Evolutionary conservation across 2,329 filamentous ascomycete species (phyloP).

Genomic region (Xylariaceae sp.): DNA sequence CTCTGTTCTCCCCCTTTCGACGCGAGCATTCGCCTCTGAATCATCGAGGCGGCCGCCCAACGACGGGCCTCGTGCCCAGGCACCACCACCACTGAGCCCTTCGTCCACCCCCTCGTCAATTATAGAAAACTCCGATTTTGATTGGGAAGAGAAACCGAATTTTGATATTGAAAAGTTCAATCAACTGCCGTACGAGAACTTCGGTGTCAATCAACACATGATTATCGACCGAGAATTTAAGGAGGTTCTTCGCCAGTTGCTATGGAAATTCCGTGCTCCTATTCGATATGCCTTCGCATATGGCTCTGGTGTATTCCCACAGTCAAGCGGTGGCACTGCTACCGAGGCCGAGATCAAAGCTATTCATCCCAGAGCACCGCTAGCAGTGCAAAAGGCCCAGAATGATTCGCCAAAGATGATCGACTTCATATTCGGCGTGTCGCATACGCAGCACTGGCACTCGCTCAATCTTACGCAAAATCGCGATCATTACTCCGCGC

Average conservation of each 20-base stretch:
- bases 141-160: slow-evolving; percentile 73
- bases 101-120: slow-evolving; percentile 20
- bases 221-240: slow-evolving; percentile 94
- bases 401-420: slow-evolving; percentile 91
- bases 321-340: slow-evolving; percentile 49
- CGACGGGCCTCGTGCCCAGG: slow-evolving; percentile 22
- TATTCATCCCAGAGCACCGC: slow-evolving; percentile 75
- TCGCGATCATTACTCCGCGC: slow-evolving; percentile 82
- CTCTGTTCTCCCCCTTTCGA: neutral
- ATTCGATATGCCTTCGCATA: slow-evolving; percentile 97
- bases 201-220: slow-evolving; percentile 95
- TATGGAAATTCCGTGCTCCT: slow-evolving; percentile 87
- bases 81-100: slow-evolving; percentile 11
- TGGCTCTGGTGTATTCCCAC: slow-evolving; percentile 91
- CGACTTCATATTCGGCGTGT: slow-evolving; percentile 95
- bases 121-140: slow-evolving; percentile 29
- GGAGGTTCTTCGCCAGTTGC: slow-evolving; percentile 75
- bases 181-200: slow-evolving; percentile 70
- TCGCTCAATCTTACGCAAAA: slow-evolving; percentile 85
- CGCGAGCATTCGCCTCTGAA: slow-evolving; percentile 21
- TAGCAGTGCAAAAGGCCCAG: slow-evolving; percentile 77
- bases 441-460: slow-evolving; percentile 94
- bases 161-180: slow-evolving; percentile 68
- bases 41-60: slow-evolving; percentile 15
- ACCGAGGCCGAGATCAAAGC: slow-evolving; percentile 53